Evolutionary conservation across 768 basidiomycete species (phyloP).

Genomic region (Rhodotorula paludigena): DNA sequence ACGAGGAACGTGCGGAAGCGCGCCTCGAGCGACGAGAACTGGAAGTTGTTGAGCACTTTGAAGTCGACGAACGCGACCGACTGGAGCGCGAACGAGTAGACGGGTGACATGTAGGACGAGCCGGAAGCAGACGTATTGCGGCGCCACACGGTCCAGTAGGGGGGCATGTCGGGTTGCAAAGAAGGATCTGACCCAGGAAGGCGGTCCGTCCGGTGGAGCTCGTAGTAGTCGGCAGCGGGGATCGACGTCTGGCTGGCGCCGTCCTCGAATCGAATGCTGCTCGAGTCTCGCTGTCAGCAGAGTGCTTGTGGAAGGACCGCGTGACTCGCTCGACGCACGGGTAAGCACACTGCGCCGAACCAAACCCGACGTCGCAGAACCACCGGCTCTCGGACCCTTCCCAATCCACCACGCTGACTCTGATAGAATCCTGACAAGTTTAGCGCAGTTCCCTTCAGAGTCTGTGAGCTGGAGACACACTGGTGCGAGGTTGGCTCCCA

Average conservation of each 20-base stretch:
- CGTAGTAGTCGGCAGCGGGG: slow-evolving; percentile 10
- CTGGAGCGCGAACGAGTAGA: slow-evolving; percentile 26
- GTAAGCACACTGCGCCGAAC: background rate
- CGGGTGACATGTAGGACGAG: slow-evolving; percentile 2
- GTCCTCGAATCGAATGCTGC: slow-evolving; percentile 6
- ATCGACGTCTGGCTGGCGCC: slow-evolving; percentile 7
- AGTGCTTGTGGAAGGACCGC: too few species aligned
- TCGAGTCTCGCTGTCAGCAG: background rate
- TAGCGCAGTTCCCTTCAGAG: too few species aligned
- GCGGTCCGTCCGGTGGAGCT: background rate
- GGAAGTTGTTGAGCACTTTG: slow-evolving; percentile 17
- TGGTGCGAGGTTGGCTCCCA: slow-evolving; percentile 28
- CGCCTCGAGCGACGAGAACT: slow-evolving; percentile 1
- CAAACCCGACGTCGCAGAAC: slow-evolving; percentile 30
- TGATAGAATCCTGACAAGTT: too few species aligned
- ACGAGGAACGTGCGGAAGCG: slow-evolving; percentile 17
- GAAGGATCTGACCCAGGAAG: slow-evolving; percentile 7
- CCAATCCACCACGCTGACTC: slow-evolving; percentile 29
- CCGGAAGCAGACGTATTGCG: background rate
- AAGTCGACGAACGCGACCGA: slow-evolving; percentile 10
- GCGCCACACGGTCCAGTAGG: slow-evolving; percentile 16
- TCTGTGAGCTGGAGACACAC: too few species aligned
- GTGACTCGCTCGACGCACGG: slow-evolving; percentile 1
- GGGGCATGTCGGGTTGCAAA: slow-evolving; percentile 14
- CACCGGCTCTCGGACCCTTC: slow-evolving; percentile 9